phyloP scores from a whole-genome alignment of 202 grass and related monocot species.

The Cymbopogon flexuosus region DNA sequence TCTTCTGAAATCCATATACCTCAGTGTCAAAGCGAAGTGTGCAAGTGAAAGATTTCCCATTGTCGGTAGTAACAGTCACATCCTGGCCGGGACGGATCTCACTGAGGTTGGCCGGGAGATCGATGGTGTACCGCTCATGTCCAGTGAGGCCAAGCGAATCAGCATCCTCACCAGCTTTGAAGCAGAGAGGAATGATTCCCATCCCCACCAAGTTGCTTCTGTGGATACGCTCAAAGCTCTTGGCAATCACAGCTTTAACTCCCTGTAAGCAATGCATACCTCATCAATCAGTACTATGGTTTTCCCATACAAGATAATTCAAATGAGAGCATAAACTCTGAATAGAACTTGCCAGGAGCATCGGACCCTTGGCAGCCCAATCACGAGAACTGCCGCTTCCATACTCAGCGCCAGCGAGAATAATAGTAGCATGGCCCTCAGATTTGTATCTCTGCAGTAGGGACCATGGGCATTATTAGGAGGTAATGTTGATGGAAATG shows the following conservation, averaged over 20 bases:
- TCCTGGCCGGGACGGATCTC: conserved; percentile 89
- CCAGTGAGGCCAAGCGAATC: conserved; percentile 79
- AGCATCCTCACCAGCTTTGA: conserved; percentile 75
- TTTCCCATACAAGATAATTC: background rate
- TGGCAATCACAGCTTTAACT: conserved; percentile 88
- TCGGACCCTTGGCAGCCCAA: conserved; percentile 97
- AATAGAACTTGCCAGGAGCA: conserved; percentile 61
- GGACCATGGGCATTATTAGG: background rate
- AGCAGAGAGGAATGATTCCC: conserved; percentile 89
- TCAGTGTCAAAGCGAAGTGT: conserved; percentile 67
- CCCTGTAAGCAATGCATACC: conserved; percentile 49
- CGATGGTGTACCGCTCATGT: conserved; percentile 63
- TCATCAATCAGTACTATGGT: background rate
- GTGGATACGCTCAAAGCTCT: conserved; percentile 97
- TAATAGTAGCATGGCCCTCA: conserved; percentile 65
- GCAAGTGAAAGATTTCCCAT: conserved; percentile 78
- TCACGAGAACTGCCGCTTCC: conserved; percentile 95
- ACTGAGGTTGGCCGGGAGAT: conserved; percentile 57
- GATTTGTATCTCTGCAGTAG: conserved; percentile 71
- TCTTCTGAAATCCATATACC: conserved; percentile 38
- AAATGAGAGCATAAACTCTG: conserved; percentile 3
- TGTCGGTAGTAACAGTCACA: conserved; percentile 53
- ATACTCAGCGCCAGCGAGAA: conserved; percentile 94
- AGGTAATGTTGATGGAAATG: background rate
- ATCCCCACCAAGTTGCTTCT: conserved; percentile 96